Percentiles rank a stretch among this genome's conserved stretches.
These are phyloP conservation scores for Hymenoscyphus repandus DNA, from an alignment of 2,329 filamentous ascomycete genomes.

Conservation along the genomic window DNA sequence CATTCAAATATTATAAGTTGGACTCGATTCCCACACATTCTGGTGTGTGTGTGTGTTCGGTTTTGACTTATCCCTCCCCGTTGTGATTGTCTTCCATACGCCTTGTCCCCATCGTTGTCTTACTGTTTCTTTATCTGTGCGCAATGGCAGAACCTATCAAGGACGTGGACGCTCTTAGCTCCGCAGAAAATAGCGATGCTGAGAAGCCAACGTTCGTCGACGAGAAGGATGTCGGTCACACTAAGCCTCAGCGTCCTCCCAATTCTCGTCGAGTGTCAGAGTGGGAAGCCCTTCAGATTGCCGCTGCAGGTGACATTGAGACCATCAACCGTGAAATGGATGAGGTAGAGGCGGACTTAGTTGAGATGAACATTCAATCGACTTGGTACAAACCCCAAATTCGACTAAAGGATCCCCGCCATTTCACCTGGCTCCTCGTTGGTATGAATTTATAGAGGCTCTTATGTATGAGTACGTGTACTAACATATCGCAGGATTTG, in stretches of 20 bases:
- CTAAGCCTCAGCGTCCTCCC: not conserved
- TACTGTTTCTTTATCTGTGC: not conserved
- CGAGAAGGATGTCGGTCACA: constrained; percentile 13
- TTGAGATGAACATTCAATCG: constrained; percentile 19
- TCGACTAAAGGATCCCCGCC: constrained; percentile 53
- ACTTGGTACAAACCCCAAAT: constrained; percentile 42
- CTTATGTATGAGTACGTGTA: not conserved
- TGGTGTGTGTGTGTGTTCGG: too few relatives aligned
- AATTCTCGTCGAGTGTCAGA: constrained; percentile 19
- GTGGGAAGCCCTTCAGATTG: constrained; percentile 30
- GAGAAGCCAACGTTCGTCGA: constrained; percentile 8
- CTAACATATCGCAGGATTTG: constrained; percentile 43
- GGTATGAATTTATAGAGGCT: constrained; percentile 7
- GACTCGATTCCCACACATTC: not conserved
- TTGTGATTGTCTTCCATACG: not conserved
- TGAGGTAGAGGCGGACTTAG: constrained; percentile 30
- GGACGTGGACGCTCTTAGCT: constrained; percentile 10
- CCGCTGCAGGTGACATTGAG: constrained; percentile 25
- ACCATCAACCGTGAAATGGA: constrained; percentile 32
- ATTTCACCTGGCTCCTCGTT: constrained; percentile 49
- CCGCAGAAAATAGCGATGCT: constrained; percentile 12
- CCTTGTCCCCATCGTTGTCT: not conserved
- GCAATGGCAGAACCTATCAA: constrained; percentile 16
- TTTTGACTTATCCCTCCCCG: not conserved
- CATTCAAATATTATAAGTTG: not conserved